These are phyloP conservation scores for Blepharisma undulans DNA, from an alignment of 169 alveolate genomes.

Conservation along the genomic window DNA sequence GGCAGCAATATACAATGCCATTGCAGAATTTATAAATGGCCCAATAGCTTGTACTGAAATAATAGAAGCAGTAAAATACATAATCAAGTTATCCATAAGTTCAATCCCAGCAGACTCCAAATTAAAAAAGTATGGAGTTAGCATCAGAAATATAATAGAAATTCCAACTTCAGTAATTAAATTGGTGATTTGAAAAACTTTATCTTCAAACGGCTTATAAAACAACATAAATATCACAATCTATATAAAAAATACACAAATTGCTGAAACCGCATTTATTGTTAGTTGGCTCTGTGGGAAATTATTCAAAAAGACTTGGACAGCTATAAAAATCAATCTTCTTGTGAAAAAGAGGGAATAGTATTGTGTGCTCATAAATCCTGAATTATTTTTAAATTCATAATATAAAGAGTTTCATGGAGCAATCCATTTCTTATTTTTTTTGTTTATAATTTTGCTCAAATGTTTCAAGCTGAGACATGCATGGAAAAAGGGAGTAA, in stretches of 20 bases:
- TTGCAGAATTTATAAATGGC: neutral
- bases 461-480: neutral
- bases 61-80: neutral
- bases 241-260: neutral
- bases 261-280: neutral
- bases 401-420: neutral
- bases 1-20: neutral
- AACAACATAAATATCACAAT: neutral
- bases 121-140: neutral
- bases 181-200: neutral
- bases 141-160: neutral
- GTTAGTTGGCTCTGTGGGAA: neutral
- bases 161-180: neutral
- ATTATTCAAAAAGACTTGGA: neutral
- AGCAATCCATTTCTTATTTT: neutral
- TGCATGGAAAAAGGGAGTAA: neutral
- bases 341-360: neutral
- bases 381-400: neutral
- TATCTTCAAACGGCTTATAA: neutral
- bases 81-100: neutral
- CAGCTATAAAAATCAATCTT: neutral
- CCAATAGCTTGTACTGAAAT: neutral
- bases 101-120: neutral
- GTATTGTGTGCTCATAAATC: neutral
- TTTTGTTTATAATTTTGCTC: neutral